Percentiles rank a stretch among this genome's conserved stretches.
phyloP scores from a whole-genome alignment of 306 rosid species.

The Quercus bicolor region DNA sequence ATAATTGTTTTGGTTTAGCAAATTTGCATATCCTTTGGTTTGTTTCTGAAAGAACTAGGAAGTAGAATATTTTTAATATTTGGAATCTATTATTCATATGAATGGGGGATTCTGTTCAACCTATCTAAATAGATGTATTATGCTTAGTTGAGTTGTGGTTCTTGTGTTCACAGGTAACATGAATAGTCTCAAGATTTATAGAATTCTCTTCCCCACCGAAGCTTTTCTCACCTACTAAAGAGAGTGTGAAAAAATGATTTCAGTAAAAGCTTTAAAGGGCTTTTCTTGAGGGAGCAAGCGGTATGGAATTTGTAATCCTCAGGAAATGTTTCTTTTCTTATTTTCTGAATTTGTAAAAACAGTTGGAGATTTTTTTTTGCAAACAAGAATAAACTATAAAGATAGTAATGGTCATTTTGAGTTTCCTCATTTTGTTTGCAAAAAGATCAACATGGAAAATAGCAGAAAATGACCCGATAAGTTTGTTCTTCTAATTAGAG shows the following conservation, averaged over 20 bases:
- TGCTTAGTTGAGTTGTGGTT: constrained; percentile 2
- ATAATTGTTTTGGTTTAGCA: constrained; percentile 6
- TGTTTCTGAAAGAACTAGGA: constrained; percentile 19
- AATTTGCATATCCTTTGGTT: constrained; percentile 11
- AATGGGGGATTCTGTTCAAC: constrained; percentile 8
- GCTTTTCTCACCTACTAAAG: not conserved
- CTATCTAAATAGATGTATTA: not conserved
- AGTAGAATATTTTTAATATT: constrained; percentile 5
- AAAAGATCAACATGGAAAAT: not conserved
- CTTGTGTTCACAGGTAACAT: not conserved
- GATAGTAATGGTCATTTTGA: not conserved
- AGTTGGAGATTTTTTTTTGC: not conserved
- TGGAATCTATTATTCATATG: constrained; percentile 13
- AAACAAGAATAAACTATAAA: not conserved
- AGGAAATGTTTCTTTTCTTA: not conserved
- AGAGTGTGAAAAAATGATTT: not conserved
- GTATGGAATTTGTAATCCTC: not conserved
- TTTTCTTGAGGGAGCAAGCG: not conserved
- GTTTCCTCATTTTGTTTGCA: not conserved
- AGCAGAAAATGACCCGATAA: not conserved
- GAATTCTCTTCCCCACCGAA: not conserved
- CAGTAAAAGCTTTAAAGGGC: not conserved
- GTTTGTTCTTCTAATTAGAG: not conserved
- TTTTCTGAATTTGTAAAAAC: not conserved
- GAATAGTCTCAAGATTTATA: not conserved